Evolutionary conservation across 2,329 filamentous ascomycete genomes (phyloP).

Genomic region (Dothistroma pini): DNA sequence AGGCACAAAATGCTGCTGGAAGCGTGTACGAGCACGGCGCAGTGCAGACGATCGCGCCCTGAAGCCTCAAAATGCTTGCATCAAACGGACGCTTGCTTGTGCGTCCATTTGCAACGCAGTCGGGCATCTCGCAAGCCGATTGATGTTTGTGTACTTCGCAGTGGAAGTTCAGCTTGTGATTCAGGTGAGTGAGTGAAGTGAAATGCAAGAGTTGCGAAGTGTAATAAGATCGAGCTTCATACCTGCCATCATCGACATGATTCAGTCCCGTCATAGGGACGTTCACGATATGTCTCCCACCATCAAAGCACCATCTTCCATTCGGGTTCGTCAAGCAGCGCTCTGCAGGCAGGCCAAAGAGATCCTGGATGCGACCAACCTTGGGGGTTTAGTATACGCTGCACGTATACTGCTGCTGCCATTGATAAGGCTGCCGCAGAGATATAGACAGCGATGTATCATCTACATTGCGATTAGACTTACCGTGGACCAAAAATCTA

Average conservation of each 20-base stretch:
- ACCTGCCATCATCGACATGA: not conserved
- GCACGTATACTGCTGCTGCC: conserved; percentile 87
- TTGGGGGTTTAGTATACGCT: conserved; percentile 69
- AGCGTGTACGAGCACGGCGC: too few species aligned
- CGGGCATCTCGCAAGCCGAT: too few species aligned
- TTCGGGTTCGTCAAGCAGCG: conserved; percentile 56
- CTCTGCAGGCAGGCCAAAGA: conserved; percentile 74
- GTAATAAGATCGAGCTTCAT: not conserved
- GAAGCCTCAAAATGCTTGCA: too few species aligned
- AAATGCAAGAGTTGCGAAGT: not conserved
- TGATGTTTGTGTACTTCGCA: too few species aligned
- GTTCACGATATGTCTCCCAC: conserved; percentile 63
- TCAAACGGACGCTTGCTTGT: too few species aligned
- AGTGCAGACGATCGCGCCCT: too few species aligned
- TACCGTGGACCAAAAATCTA: not conserved
- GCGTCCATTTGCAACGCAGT: too few species aligned
- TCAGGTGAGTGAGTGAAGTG: too few species aligned
- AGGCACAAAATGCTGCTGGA: too few species aligned
- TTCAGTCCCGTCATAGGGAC: not conserved
- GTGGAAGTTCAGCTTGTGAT: too few species aligned
- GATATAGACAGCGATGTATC: conserved; percentile 66
- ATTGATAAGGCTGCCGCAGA: conserved; percentile 69
- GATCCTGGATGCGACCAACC: conserved; percentile 41
- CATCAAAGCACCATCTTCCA: conserved; percentile 79
- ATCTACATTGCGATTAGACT: not conserved